Conservation (phyloP, 1,284 basidiomycete species). For the Heterobasidion irregulare region DNA sequence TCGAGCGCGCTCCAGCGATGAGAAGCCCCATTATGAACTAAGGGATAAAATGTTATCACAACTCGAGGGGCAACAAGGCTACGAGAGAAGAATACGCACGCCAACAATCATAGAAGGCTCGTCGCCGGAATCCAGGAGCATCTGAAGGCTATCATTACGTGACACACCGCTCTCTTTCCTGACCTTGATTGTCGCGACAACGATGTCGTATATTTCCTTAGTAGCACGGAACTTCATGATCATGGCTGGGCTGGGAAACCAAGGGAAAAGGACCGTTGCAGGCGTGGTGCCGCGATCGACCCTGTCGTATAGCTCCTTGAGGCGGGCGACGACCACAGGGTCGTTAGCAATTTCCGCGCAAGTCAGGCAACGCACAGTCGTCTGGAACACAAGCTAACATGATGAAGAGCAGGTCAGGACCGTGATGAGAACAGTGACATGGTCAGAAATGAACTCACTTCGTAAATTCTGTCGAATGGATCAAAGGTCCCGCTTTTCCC, state of each 20-base stretch:
- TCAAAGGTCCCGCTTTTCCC: conserved; percentile 51
- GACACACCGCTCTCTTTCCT: conserved; percentile 45
- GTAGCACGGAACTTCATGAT: conserved; percentile 59
- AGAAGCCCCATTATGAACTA: conserved; percentile 74
- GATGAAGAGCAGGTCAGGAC: background rate
- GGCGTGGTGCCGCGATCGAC: conserved; percentile 65
- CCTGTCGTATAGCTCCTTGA: conserved; percentile 54
- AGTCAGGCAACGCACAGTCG: conserved; percentile 56
- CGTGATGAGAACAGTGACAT: background rate
- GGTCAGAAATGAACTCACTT: conserved; percentile 32
- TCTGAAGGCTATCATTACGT: conserved; percentile 60
- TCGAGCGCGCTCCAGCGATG: conserved; percentile 67
- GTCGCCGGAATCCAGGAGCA: conserved; percentile 59
- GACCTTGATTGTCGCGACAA: conserved; percentile 43
- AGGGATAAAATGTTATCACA: background rate
- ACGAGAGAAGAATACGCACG: conserved; percentile 30
- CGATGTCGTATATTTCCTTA: conserved; percentile 63
- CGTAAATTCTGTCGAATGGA: conserved; percentile 62
- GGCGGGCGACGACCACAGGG: conserved; percentile 42
- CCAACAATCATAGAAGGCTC: conserved; percentile 60
- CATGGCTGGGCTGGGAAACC: conserved; percentile 66
- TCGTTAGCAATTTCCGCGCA: conserved; percentile 63
- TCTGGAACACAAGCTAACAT: conserved; percentile 58
- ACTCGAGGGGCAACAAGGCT: conserved; percentile 6
- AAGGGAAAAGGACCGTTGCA: conserved; percentile 59